Percentiles rank a stretch among this genome's conserved stretches.
phyloP scores from a whole-genome alignment of 106 monocot species.

The Apostasia shenzhenica region DNA sequence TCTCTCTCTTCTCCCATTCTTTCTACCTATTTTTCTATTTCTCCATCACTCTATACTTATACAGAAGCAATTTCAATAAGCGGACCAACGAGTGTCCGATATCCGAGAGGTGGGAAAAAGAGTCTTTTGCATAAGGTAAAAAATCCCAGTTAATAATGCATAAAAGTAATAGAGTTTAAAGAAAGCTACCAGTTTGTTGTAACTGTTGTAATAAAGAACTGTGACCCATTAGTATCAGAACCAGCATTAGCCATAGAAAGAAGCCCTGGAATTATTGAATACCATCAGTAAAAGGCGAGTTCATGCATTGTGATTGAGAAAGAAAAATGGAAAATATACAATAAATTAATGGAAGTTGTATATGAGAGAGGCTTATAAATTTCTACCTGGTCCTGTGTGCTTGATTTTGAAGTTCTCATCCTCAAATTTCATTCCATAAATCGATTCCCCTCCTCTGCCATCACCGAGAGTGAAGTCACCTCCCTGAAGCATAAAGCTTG shows the following conservation, averaged over 20 bases:
- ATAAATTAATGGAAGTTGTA: background rate
- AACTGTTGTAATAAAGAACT: constrained; percentile 95
- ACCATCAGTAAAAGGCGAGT: background rate
- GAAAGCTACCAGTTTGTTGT: constrained; percentile 71
- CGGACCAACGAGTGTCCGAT: too few relatives aligned
- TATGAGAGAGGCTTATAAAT: background rate
- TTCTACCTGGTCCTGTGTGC: constrained; percentile 77
- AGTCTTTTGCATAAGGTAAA: too few relatives aligned
- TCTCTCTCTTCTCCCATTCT: too few relatives aligned
- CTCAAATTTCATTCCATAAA: constrained; percentile 72
- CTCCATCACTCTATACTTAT: too few relatives aligned
- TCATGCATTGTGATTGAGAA: background rate
- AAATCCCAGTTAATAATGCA: too few relatives aligned
- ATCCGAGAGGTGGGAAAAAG: too few relatives aligned
- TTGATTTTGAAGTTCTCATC: constrained; percentile 97
- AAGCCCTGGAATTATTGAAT: constrained; percentile 25
- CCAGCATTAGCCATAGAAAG: constrained; percentile 97
- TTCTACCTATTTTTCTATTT: too few relatives aligned
- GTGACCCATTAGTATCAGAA: constrained; percentile 70
- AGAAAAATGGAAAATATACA: background rate
- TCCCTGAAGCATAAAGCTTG: constrained; percentile 96
- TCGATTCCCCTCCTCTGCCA: constrained; percentile 86
- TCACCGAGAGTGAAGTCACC: constrained; percentile 86
- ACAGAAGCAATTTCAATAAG: too few relatives aligned
- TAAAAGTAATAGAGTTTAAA: too few relatives aligned